A percentile compares a stretch with the other conserved stretches of the same genome.
These are phyloP conservation scores for Saccharomycopsis oosterbeekiorum DNA, from an alignment of 805 yeast species.

Conservation along the genomic window DNA sequence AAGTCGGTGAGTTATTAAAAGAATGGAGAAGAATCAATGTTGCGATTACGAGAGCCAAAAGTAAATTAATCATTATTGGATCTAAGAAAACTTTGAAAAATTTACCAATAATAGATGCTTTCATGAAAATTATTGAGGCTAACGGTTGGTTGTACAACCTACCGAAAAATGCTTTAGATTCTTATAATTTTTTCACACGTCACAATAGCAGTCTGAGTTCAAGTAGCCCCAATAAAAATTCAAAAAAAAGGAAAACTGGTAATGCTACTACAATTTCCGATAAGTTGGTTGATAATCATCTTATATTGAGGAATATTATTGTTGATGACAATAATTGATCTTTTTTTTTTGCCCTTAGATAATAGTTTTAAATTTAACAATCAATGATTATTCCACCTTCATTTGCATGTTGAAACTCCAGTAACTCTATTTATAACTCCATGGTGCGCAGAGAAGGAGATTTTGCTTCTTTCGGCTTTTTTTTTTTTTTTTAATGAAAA, in stretches of 20 bases:
- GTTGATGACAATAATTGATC: slow-evolving; percentile 1
- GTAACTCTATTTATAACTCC: neutral
- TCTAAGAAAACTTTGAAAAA: slow-evolving; percentile 52
- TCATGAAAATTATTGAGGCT: slow-evolving; percentile 46
- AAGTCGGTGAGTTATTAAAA: slow-evolving; percentile 66
- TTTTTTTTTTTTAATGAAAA: neutral
- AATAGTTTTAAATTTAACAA: neutral
- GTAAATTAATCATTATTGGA: slow-evolving; percentile 77
- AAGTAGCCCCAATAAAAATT: neutral
- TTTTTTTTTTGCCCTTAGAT: neutral
- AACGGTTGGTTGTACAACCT: slow-evolving; percentile 58
- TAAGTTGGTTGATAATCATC: slow-evolving; percentile 14
- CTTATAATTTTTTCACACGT: slow-evolving; percentile 26
- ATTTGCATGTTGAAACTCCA: neutral
- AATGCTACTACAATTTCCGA: slow-evolving; percentile 6
- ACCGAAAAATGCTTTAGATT: slow-evolving; percentile 33
- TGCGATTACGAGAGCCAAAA: slow-evolving; percentile 83
- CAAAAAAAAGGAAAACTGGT: neutral
- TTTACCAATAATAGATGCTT: slow-evolving; percentile 44
- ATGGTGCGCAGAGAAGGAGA: neutral
- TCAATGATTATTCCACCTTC: neutral
- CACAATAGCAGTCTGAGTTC: neutral
- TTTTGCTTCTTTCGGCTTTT: neutral
- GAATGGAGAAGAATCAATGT: slow-evolving; percentile 94
- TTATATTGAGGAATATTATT: slow-evolving; percentile 13